Conservation (phyloP, 2,329 filamentous ascomycete species). For the Sclerotiophoma versabilis region DNA sequence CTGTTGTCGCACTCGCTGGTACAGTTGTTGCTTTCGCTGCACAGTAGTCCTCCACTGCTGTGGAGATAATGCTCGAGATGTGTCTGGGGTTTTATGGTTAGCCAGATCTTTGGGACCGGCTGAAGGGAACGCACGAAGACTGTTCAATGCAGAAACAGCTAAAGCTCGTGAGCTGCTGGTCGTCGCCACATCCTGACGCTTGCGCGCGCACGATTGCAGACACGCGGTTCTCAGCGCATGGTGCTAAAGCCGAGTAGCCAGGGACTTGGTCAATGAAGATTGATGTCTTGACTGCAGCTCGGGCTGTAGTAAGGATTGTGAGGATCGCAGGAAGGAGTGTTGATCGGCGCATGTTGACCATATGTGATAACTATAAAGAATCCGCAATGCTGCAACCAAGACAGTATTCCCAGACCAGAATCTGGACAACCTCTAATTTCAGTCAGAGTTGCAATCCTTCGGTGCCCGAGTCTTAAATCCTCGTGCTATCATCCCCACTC, state of each 20-base stretch:
- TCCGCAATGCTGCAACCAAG: too few species aligned
- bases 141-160: slow-evolving; percentile 28
- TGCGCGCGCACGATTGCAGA: slow-evolving; percentile 28
- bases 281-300: slow-evolving; percentile 20
- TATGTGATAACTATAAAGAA: neutral
- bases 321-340: neutral
- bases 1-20: neutral
- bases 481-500: neutral
- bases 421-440: too few species aligned
- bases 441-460: neutral
- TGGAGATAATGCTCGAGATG: slow-evolving; percentile 5
- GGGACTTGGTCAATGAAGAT: slow-evolving; percentile 32
- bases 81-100: too few species aligned
- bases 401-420: too few species aligned
- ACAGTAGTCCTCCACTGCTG: neutral
- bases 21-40: neutral
- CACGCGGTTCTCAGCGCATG: slow-evolving; percentile 26
- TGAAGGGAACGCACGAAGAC: slow-evolving; percentile 2
- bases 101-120: too few species aligned
- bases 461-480: neutral
- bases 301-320: neutral
- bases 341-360: neutral
- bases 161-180: slow-evolving; percentile 26
- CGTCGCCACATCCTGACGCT: slow-evolving; percentile 29
- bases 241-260: slow-evolving; percentile 22